Conservation (phyloP, 163 green algal genomes). For the Volvox carteri region DNA sequence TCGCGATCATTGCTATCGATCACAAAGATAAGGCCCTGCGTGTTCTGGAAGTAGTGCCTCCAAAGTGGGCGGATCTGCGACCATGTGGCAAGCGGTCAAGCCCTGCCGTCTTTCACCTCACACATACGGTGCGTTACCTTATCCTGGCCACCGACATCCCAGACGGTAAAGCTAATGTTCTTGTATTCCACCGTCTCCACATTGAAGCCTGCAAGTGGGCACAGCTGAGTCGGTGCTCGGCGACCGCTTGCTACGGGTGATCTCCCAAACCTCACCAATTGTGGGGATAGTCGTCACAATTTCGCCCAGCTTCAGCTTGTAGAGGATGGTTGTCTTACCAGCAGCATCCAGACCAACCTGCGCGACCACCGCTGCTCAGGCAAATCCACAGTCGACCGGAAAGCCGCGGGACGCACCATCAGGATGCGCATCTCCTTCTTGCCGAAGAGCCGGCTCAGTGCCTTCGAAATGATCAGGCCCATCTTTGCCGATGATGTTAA, state of each 20-base stretch:
- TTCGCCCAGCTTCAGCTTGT: slow-evolving; percentile 99
- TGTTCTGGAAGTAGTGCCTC: slow-evolving; percentile 98
- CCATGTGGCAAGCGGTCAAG: slow-evolving; percentile 19
- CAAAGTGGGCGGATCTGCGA: slow-evolving; percentile 96
- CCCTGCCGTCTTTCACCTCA: background rate
- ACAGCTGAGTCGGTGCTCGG: background rate
- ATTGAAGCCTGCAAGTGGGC: slow-evolving; percentile 92
- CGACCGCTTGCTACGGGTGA: slow-evolving; percentile 46
- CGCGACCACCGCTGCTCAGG: background rate
- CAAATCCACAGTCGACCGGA: background rate
- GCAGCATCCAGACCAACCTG: slow-evolving; percentile 91
- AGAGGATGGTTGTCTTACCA: slow-evolving; percentile 99
- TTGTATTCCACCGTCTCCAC: slow-evolving; percentile 99
- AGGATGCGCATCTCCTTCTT: slow-evolving; percentile 99
- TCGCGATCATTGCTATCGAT: slow-evolving; percentile 80
- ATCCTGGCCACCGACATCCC: slow-evolving; percentile 98
- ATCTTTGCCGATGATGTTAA: slow-evolving; percentile 71
- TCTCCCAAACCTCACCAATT: slow-evolving; percentile 84
- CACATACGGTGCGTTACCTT: slow-evolving; percentile 79
- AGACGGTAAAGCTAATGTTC: slow-evolving; percentile 99
- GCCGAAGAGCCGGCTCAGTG: slow-evolving; percentile 93
- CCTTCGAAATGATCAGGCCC: slow-evolving; percentile 95
- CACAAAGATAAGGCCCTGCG: slow-evolving; percentile 82
- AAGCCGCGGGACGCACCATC: slow-evolving; percentile 85
- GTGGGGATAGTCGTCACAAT: slow-evolving; percentile 99